These are phyloP conservation scores for Jamesozyma piceae DNA, from an alignment of 805 yeast species.

Conservation along the genomic window DNA sequence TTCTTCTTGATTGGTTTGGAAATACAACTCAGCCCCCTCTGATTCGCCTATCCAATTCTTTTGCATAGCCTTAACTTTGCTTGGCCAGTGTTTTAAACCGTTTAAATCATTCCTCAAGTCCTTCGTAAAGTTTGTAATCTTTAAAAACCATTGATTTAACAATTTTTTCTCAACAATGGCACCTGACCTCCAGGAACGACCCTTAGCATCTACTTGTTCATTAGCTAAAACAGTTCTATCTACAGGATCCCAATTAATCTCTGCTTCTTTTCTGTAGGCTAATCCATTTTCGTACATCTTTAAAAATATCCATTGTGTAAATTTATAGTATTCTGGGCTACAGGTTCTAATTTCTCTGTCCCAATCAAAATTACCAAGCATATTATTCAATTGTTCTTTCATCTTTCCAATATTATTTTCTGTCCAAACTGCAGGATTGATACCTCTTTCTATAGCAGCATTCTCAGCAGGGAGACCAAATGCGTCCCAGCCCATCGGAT, in stretches of 20 bases:
- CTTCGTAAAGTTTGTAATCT: constrained; percentile 74
- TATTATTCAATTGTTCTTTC: constrained; percentile 69
- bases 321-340: constrained; percentile 75
- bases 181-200: constrained; percentile 94
- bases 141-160: constrained; percentile 88
- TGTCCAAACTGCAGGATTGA: constrained; percentile 82
- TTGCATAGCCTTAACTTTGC: constrained; percentile 83
- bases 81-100: constrained; percentile 69
- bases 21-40: constrained; percentile 61
- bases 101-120: constrained; percentile 57
- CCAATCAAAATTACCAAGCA: constrained; percentile 91
- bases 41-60: constrained; percentile 90
- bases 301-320: constrained; percentile 83
- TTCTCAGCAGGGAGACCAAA: constrained; percentile 98
- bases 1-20: constrained; percentile 29
- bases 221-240: constrained; percentile 92
- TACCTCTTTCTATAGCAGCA: constrained; percentile 82
- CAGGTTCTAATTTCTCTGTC: constrained; percentile 82
- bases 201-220: constrained; percentile 89
- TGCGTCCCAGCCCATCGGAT: constrained; percentile 99
- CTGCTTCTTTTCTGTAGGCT: constrained; percentile 80
- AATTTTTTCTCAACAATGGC: constrained; percentile 79
- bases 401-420: constrained; percentile 66
- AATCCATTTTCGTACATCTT: constrained; percentile 63
- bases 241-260: constrained; percentile 96